Conservation (phyloP, 805 yeast genomes). For the Nakazawaea anatomiae region DNA sequence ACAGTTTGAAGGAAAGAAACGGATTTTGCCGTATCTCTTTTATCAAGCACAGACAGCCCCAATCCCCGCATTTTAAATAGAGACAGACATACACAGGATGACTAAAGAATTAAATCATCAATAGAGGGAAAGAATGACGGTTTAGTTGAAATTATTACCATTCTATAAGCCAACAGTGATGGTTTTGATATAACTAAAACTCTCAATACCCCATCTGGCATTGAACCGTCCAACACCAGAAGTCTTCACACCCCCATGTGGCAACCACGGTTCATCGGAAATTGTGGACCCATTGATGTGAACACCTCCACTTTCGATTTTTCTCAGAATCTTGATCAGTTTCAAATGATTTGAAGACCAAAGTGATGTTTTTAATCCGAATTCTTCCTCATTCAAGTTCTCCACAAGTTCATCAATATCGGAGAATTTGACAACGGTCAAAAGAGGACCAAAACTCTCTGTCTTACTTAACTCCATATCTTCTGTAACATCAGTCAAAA, state of each 20-base stretch:
- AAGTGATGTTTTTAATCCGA: constrained; percentile 36
- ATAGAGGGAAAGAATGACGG: no score
- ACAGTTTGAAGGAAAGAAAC: no score
- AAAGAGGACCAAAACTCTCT: constrained; percentile 41
- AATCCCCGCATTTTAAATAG: no score
- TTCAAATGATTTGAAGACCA: constrained; percentile 32
- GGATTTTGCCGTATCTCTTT: no score
- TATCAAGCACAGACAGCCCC: no score
- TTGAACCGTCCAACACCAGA: constrained; percentile 41
- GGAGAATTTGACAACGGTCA: constrained; percentile 24
- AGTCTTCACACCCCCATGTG: constrained; percentile 39
- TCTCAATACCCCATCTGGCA: constrained; percentile 38
- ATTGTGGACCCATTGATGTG: constrained; percentile 27
- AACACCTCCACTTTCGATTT: constrained; percentile 33
- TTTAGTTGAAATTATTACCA: no score
- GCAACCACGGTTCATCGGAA: constrained; percentile 21
- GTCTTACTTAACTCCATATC: constrained; percentile 23
- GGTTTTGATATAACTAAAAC: constrained; percentile 30
- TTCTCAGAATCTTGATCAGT: constrained; percentile 28
- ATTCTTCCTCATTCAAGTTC: constrained; percentile 22
- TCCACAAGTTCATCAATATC: constrained; percentile 16
- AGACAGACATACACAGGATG: no score
- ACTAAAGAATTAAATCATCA: no score
- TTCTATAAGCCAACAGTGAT: constrained; percentile 19
- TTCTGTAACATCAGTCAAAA: constrained; percentile 25